These are phyloP conservation scores for Naegleria gruberi DNA, from an alignment of 208 protist genomes.

Conservation along the genomic window DNA sequence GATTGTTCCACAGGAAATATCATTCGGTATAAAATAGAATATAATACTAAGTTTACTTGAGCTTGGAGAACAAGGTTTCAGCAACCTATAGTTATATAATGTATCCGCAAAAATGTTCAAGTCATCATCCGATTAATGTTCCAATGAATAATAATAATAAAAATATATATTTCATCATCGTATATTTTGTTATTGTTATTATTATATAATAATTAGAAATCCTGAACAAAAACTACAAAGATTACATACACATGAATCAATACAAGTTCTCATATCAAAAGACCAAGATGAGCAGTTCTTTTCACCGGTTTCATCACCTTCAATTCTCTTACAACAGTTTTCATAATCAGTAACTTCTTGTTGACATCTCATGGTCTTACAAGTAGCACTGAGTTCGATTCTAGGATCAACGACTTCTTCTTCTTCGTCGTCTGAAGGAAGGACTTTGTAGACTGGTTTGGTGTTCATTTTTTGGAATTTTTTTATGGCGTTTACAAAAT, in stretches of 20 bases:
- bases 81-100: not conserved
- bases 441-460: not conserved
- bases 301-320: constrained; percentile 1
- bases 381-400: not conserved
- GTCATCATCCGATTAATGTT: no score
- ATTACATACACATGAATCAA: not conserved
- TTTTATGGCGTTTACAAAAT: not conserved
- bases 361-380: not conserved
- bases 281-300: not conserved
- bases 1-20: no score
- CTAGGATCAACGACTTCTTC: not conserved
- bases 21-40: no score
- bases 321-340: not conserved
- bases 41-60: not conserved
- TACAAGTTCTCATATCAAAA: not conserved
- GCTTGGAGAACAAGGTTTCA: not conserved
- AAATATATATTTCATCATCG: no score
- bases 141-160: no score
- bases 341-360: not conserved
- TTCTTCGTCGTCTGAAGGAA: not conserved
- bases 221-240: not conserved
- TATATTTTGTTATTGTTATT: not conserved
- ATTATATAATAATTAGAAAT: not conserved
- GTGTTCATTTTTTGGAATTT: not conserved
- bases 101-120: no score